Percentiles rank a stretch among this genome's conserved stretches.
phyloP scores from a whole-genome alignment of 352 stramenopile species.

The Globisporangium heterothallicum region DNA sequence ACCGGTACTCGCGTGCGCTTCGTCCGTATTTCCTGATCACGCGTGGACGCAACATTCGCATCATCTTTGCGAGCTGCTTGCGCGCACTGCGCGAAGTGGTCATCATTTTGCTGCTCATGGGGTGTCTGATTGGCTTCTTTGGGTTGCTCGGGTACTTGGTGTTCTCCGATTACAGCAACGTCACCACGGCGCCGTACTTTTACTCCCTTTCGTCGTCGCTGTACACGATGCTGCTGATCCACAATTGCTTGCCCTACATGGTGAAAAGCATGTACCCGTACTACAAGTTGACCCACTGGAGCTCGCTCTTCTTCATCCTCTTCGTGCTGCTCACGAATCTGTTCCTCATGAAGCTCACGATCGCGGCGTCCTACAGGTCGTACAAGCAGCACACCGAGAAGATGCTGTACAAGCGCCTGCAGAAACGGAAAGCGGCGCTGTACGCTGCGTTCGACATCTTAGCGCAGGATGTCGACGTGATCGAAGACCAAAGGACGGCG shows the following conservation, averaged over 20 bases:
- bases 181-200: constrained; percentile 54
- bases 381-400: constrained; percentile 85
- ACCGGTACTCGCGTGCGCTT: constrained; percentile 60
- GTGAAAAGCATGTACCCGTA: constrained; percentile 81
- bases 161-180: constrained; percentile 63
- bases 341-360: constrained; percentile 81
- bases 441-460: constrained; percentile 78
- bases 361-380: constrained; percentile 77
- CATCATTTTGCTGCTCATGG: constrained; percentile 62
- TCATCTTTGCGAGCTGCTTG: constrained; percentile 81
- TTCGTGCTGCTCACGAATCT: constrained; percentile 79
- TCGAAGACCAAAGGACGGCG: constrained; percentile 20
- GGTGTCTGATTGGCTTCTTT: constrained; percentile 78
- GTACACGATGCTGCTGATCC: constrained; percentile 81
- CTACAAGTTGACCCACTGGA: constrained; percentile 75
- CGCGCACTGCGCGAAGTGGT: constrained; percentile 67
- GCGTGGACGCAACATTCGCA: constrained; percentile 70
- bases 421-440: constrained; percentile 79
- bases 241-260: constrained; percentile 78
- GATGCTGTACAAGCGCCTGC: constrained; percentile 80
- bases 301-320: constrained; percentile 70
- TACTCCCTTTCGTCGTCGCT: constrained; percentile 61
- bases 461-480: constrained; percentile 46
- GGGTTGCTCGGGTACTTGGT: constrained; percentile 69
- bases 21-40: constrained; percentile 80